phyloP scores from a whole-genome alignment of 331 rosid species.

The Spiraea crenata region DNA sequence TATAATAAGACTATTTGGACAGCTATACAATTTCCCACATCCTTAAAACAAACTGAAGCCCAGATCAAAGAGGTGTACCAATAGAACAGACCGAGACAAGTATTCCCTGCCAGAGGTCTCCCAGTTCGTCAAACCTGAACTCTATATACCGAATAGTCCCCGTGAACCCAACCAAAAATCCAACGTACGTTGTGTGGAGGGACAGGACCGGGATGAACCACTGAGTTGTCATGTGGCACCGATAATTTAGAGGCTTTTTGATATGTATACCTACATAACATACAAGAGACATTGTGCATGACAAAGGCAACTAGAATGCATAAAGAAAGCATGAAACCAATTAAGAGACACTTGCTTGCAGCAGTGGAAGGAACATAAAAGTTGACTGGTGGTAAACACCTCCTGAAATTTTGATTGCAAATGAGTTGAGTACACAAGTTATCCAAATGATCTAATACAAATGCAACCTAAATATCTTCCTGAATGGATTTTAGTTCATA shows the following conservation, averaged over 20 bases:
- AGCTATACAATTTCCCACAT: not conserved
- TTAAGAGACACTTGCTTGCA: slow-evolving; percentile 55
- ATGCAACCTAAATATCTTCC: slow-evolving; percentile 9
- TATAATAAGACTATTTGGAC: not conserved
- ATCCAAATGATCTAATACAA: not conserved
- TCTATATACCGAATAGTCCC: slow-evolving; percentile 82
- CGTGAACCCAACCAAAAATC: slow-evolving; percentile 69
- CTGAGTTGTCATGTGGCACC: slow-evolving; percentile 69
- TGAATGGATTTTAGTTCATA: not conserved
- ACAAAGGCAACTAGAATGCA: not conserved
- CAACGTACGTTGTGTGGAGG: slow-evolving; percentile 68
- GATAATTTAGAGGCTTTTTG: slow-evolving; percentile 61
- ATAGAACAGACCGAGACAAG: slow-evolving; percentile 65
- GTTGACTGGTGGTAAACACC: slow-evolving; percentile 81
- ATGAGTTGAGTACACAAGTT: slow-evolving; percentile 10
- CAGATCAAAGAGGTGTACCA: slow-evolving; percentile 46
- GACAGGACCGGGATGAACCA: slow-evolving; percentile 66
- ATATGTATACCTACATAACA: slow-evolving; percentile 59
- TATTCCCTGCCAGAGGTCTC: slow-evolving; percentile 93
- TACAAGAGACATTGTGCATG: slow-evolving; percentile 31
- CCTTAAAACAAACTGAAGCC: slow-evolving; percentile 17
- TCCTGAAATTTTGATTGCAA: slow-evolving; percentile 56
- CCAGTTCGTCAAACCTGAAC: slow-evolving; percentile 93
- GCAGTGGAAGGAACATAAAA: slow-evolving; percentile 80
- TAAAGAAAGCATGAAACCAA: not conserved